phyloP scores from a whole-genome alignment of 352 stramenopile genomes.

The Phytophthora foliorum region DNA sequence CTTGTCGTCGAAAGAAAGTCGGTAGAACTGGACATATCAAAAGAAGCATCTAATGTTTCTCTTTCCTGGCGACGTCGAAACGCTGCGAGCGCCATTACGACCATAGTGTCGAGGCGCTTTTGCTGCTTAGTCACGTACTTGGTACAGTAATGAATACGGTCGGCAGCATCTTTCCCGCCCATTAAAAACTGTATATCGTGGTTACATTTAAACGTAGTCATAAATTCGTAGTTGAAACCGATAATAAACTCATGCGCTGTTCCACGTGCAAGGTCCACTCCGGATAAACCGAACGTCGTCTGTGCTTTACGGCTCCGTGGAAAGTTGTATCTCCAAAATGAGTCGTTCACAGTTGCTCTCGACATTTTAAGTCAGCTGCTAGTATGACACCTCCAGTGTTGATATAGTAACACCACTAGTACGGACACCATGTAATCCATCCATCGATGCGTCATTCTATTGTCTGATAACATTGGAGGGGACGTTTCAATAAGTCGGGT shows the following conservation, averaged over 20 bases:
- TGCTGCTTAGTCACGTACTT: constrained; percentile 2
- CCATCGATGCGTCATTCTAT: not conserved
- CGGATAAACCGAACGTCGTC: not conserved
- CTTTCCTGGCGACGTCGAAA: not conserved
- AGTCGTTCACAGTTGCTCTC: constrained; percentile 7
- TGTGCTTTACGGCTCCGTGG: not conserved
- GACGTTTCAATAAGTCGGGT: not conserved
- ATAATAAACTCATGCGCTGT: not conserved
- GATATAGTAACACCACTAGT: not conserved
- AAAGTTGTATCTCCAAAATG: constrained; percentile 1
- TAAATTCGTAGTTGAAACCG: not conserved
- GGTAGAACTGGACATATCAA: not conserved
- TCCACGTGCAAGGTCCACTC: not conserved
- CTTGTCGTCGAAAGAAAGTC: not conserved
- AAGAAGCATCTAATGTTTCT: not conserved
- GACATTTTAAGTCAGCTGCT: constrained; percentile 8
- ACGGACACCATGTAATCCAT: constrained; percentile 21
- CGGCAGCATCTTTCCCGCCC: not conserved
- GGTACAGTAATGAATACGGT: not conserved
- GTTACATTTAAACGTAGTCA: not conserved
- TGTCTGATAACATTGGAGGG: not conserved
- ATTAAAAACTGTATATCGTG: not conserved
- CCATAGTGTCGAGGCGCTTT: not conserved
- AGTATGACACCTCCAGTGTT: constrained; percentile 18
- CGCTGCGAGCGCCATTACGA: not conserved